Evolutionary conservation across 2,329 filamentous ascomycete genomes (phyloP).

Genomic region (Colletotrichum truncatum): DNA sequence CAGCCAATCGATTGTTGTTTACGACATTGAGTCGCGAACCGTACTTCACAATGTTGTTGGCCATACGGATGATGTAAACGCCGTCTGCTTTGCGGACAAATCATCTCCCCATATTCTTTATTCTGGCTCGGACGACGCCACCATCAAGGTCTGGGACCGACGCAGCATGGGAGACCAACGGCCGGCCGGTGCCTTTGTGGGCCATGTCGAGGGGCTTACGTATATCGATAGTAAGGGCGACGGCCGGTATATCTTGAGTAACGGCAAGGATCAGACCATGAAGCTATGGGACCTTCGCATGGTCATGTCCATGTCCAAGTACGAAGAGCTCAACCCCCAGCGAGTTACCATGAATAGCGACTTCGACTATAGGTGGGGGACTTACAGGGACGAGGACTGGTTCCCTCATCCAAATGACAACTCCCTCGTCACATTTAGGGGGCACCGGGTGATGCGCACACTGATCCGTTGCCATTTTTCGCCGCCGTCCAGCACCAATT

Average conservation of each 20-base stretch:
- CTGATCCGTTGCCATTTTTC: constrained; percentile 96
- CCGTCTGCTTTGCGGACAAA: constrained; percentile 93
- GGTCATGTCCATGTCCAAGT: constrained; percentile 79
- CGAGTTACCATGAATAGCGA: constrained; percentile 61
- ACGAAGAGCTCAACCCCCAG: constrained; percentile 64
- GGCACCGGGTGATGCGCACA: constrained; percentile 88
- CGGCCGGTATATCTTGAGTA: constrained; percentile 86
- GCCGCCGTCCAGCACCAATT: constrained; percentile 85
- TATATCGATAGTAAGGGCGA: constrained; percentile 78
- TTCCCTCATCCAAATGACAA: constrained; percentile 85
- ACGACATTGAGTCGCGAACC: constrained; percentile 85
- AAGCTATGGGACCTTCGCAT: constrained; percentile 96
- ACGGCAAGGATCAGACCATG: constrained; percentile 96
- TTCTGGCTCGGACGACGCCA: constrained; percentile 93
- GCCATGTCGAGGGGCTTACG: constrained; percentile 73
- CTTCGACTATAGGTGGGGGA: constrained; percentile 80
- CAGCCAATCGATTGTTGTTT: constrained; percentile 82
- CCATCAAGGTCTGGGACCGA: constrained; percentile 95
- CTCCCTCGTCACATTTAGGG: constrained; percentile 91
- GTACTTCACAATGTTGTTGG: constrained; percentile 80
- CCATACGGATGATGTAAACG: constrained; percentile 91
- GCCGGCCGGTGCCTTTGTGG: constrained; percentile 72
- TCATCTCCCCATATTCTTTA: constrained; percentile 93
- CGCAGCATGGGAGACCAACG: constrained; percentile 89
- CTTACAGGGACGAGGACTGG: constrained; percentile 72